phyloP scores from a whole-genome alignment of 2,329 filamentous ascomycete species.

The Trichoderma hamatum region DNA sequence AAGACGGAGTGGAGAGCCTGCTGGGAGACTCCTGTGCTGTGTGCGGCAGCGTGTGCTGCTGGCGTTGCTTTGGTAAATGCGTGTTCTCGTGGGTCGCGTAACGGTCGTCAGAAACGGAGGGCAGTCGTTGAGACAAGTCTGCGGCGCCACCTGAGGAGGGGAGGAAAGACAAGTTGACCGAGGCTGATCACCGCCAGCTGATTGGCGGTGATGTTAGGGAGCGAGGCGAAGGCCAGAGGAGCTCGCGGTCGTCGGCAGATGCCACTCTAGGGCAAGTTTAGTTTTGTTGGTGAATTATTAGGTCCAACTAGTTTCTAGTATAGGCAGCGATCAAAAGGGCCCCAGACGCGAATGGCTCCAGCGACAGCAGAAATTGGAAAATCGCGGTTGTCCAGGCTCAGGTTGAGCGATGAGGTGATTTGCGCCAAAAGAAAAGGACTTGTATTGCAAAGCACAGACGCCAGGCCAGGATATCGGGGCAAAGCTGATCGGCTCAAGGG shows the following conservation, averaged over 20 bases:
- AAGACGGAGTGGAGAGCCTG: constrained; percentile 51
- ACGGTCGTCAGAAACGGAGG: constrained; percentile 54
- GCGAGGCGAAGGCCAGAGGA: neutral
- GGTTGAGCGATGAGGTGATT: constrained; percentile 13
- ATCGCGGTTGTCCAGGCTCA: neutral
- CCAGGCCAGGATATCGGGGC: neutral
- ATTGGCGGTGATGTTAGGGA: constrained; percentile 38
- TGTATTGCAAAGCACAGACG: neutral
- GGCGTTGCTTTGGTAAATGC: constrained; percentile 49
- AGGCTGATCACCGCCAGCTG: constrained; percentile 44
- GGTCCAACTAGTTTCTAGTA: neutral
- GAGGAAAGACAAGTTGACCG: constrained; percentile 52
- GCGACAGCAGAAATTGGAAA: neutral
- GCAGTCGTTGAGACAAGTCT: constrained; percentile 51
- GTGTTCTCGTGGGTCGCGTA: constrained; percentile 57
- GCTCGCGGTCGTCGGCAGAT: constrained; percentile 1
- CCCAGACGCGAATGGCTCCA: neutral
- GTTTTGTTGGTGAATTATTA: neutral
- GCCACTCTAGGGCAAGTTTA: neutral
- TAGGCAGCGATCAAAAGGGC: neutral
- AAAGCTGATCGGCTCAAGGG: constrained; percentile 1
- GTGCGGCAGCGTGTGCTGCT: constrained; percentile 41
- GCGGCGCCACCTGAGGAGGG: constrained; percentile 44
- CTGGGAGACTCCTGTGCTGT: constrained; percentile 43
- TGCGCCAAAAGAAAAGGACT: constrained; percentile 11